Conservation (phyloP, 305 asterid species). For the Fraxinus xanthoxyloides region DNA sequence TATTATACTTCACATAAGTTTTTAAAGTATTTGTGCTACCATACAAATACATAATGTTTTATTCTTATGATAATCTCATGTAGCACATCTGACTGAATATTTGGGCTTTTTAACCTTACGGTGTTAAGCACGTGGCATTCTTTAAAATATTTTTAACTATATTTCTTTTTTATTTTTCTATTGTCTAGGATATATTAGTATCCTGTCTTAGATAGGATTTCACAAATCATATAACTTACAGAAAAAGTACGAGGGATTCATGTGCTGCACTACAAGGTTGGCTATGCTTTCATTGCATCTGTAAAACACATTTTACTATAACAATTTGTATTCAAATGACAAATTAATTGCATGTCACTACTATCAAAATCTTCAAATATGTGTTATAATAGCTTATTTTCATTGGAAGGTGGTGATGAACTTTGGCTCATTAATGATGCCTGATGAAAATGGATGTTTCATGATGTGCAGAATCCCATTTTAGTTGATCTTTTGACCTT, state of each 20-base stretch:
- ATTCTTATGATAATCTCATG: conserved; percentile 9
- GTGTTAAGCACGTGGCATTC: background rate
- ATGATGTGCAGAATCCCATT: conserved; percentile 13
- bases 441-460: conserved; percentile 18
- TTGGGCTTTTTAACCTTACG: conserved; percentile 1
- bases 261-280: background rate
- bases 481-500: conserved; percentile 7
- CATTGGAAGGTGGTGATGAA: background rate
- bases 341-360: conserved; percentile 1
- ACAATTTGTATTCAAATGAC: conserved; percentile 10
- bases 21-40: background rate
- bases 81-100: background rate
- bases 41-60: background rate
- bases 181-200: background rate
- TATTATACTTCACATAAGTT: background rate
- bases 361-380: conserved; percentile 4
- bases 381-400: conserved; percentile 6
- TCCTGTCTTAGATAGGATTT: background rate
- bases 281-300: conserved; percentile 3
- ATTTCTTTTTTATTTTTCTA: background rate
- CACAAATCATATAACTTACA: background rate
- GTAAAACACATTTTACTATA: conserved; percentile 8
- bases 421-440: background rate
- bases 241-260: background rate
- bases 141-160: background rate